Evolutionary conservation across 2,329 filamentous ascomycete species (phyloP).

Genomic region (Stagonosporopsis cucurbitacearum): DNA sequence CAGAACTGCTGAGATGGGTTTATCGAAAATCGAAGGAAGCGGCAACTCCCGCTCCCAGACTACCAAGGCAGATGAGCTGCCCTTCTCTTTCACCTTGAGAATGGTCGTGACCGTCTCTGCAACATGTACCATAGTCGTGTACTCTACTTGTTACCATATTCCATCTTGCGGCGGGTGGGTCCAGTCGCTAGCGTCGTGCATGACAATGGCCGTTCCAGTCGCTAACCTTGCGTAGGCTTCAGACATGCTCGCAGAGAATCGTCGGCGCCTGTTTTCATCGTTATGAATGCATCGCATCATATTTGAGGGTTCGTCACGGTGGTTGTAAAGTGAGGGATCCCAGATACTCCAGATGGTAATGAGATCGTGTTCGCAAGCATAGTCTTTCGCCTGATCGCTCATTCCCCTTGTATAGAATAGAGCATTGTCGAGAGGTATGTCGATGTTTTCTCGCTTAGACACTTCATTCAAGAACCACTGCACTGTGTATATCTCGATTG

Average conservation of each 20-base stretch:
- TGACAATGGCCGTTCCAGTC: not conserved
- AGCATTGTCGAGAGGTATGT: not conserved
- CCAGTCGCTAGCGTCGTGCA: not conserved
- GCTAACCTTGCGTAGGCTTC: not conserved
- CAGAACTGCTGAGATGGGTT: not conserved
- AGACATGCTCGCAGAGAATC: not conserved
- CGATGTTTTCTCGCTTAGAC: not conserved
- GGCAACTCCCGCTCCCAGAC: not conserved
- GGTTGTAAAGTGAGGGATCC: not conserved
- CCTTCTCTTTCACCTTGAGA: not conserved
- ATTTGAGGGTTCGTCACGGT: not conserved
- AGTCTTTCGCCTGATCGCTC: not conserved
- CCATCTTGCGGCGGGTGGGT: not conserved
- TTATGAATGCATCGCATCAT: not conserved
- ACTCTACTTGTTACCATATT: not conserved
- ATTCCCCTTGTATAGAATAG: not conserved
- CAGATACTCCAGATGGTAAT: not conserved
- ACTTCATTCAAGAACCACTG: not conserved
- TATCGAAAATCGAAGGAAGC: not conserved
- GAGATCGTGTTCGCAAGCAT: not conserved
- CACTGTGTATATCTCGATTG: not conserved
- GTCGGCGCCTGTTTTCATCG: not conserved
- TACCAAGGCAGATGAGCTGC: not conserved
- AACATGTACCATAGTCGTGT: not conserved
- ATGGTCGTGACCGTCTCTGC: not conserved